Conservation (phyloP, 2,329 filamentous ascomycete species). For the Phialophora chinensis region DNA sequence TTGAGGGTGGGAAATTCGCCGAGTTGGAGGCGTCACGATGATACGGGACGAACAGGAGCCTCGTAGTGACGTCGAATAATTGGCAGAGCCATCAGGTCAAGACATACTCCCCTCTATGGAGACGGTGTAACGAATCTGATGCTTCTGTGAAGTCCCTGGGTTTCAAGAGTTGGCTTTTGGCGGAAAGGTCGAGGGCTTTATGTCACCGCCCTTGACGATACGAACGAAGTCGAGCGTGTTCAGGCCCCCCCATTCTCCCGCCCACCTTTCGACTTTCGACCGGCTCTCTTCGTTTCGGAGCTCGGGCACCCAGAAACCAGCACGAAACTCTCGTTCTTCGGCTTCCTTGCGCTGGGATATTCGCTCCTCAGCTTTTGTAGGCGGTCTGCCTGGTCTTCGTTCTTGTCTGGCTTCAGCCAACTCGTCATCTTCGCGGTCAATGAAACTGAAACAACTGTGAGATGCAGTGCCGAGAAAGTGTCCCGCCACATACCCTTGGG, state of each 20-base stretch:
- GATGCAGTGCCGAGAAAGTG: not conserved
- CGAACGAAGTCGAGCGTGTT: slow-evolving; percentile 78
- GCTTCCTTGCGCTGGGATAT: slow-evolving; percentile 72
- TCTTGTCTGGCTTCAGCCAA: slow-evolving; percentile 60
- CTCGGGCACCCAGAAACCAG: slow-evolving; percentile 82
- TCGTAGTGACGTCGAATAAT: not conserved
- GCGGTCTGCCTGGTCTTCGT: slow-evolving; percentile 81
- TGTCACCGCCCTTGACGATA: slow-evolving; percentile 68
- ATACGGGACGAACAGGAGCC: not conserved
- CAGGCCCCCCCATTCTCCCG: slow-evolving; percentile 82
- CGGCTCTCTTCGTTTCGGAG: slow-evolving; percentile 71
- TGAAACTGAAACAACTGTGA: slow-evolving; percentile 44
- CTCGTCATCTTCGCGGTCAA: slow-evolving; percentile 46
- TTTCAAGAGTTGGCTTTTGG: slow-evolving; percentile 64
- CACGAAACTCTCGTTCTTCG: slow-evolving; percentile 79
- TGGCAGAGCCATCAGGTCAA: not conserved
- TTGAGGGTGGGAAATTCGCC: too few relatives aligned
- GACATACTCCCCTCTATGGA: not conserved
- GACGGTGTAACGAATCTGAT: not conserved
- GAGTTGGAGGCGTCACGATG: not conserved
- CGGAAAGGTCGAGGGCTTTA: slow-evolving; percentile 77
- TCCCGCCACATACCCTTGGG: slow-evolving; percentile 60
- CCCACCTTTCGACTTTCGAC: slow-evolving; percentile 73
- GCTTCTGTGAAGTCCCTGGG: too few relatives aligned
- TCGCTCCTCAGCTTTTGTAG: slow-evolving; percentile 76